Evolutionary conservation across 2,329 filamentous ascomycete genomes (phyloP).

Genomic region (Harringtonia aguacate): DNA sequence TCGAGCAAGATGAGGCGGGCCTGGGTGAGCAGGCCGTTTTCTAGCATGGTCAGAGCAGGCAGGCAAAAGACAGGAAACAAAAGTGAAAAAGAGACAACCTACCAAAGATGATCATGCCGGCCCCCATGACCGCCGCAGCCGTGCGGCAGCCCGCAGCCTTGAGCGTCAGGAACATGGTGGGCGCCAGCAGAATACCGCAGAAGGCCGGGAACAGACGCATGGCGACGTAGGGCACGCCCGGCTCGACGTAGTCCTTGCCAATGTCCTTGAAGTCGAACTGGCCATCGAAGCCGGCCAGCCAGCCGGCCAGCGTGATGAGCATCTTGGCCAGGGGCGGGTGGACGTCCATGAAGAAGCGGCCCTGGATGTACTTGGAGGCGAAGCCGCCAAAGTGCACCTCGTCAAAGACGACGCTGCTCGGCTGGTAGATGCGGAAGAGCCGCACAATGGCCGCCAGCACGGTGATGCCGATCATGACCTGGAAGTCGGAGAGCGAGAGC

Average conservation of each 20-base stretch:
- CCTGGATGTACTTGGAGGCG: constrained; percentile 98
- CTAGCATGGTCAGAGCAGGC: constrained; percentile 30
- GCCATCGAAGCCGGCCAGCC: constrained; percentile 88
- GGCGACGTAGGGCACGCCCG: constrained; percentile 88
- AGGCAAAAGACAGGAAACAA: not conserved
- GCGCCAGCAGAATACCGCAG: constrained; percentile 77
- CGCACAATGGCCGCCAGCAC: constrained; percentile 69
- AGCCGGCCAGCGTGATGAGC: constrained; percentile 89
- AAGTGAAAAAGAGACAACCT: constrained; percentile 23
- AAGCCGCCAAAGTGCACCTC: constrained; percentile 99
- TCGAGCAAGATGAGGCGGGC: constrained; percentile 93
- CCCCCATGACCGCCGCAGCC: constrained; percentile 71
- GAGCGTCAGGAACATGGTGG: constrained; percentile 87
- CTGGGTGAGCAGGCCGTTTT: constrained; percentile 92
- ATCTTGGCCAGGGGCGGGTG: constrained; percentile 95
- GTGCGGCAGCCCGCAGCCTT: constrained; percentile 87
- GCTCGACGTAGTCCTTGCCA: constrained; percentile 95
- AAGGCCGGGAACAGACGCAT: constrained; percentile 93
- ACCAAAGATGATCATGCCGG: constrained; percentile 86
- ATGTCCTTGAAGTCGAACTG: constrained; percentile 99
- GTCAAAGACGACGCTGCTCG: constrained; percentile 93
- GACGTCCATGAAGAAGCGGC: constrained; percentile 99
- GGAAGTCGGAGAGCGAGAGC: constrained; percentile 74
- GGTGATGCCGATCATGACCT: constrained; percentile 62
- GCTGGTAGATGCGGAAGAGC: constrained; percentile 92